A percentile compares a stretch with the other conserved stretches of the same genome.
Conservation (phyloP, 164 flowering plant genomes). For the Chimonanthus salicifolius region DNA sequence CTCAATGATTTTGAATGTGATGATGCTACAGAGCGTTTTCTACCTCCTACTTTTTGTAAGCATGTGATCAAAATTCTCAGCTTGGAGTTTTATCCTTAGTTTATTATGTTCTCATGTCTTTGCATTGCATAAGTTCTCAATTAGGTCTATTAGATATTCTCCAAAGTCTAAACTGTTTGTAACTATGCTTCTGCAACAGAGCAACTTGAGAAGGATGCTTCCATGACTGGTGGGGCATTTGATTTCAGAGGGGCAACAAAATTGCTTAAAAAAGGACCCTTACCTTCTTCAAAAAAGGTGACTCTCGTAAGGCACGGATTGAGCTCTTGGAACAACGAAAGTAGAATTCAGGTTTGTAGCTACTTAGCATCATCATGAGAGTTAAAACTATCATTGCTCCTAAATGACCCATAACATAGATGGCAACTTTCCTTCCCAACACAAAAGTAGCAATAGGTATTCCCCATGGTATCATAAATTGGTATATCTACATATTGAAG, state of each 20-base stretch:
- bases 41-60: neutral
- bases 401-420: too few species aligned
- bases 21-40: neutral
- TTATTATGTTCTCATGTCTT: neutral
- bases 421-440: too few species aligned
- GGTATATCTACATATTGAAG: too few species aligned
- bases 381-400: too few species aligned
- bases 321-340: conserved; percentile 70
- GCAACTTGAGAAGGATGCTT: conserved; percentile 20
- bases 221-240: conserved; percentile 70
- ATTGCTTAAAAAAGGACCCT: conserved; percentile 34
- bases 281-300: conserved; percentile 53
- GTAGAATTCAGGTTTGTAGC: conserved; percentile 57
- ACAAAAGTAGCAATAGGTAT: too few species aligned
- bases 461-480: too few species aligned
- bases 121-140: neutral
- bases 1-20: neutral
- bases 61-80: neutral
- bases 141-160: neutral
- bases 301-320: conserved; percentile 70
- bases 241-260: conserved; percentile 54
- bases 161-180: neutral
- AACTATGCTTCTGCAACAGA: conserved; percentile 21
- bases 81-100: neutral
- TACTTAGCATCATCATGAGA: neutral